These are phyloP conservation scores for Pecoramyces ruminantium DNA, from an alignment of 192 early-diverging fungal genomes.

Conservation along the genomic window DNA sequence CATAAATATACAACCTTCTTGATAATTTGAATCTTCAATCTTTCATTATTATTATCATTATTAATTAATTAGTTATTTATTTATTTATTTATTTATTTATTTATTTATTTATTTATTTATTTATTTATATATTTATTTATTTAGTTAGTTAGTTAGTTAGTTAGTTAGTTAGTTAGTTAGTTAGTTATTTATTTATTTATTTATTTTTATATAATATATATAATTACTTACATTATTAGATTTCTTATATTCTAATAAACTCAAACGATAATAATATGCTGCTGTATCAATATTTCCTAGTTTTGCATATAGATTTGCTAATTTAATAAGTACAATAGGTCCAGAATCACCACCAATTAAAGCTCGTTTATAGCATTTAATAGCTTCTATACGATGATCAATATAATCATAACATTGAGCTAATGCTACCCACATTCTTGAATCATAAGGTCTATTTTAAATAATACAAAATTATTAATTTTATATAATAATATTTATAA, in stretches of 20 bases:
- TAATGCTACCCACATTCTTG: constrained; percentile 69
- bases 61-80: no score
- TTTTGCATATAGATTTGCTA: constrained; percentile 42
- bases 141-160: no score
- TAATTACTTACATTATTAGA: background rate
- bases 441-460: constrained; percentile 67
- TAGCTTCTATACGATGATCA: constrained; percentile 30
- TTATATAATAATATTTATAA: no score
- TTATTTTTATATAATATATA: no score
- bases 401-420: constrained; percentile 51
- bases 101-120: no score
- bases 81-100: no score
- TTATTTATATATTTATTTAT: no score
- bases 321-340: constrained; percentile 24
- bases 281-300: constrained; percentile 27
- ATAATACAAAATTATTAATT: no score
- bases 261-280: constrained; percentile 32
- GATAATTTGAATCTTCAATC: background rate
- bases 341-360: constrained; percentile 44
- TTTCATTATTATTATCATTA: background rate
- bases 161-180: no score
- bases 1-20: background rate
- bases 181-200: no score
- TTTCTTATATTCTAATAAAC: constrained; percentile 7
- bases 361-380: constrained; percentile 62